Evolutionary conservation across 805 yeast species (phyloP), one percentile per base, ranked within the genome.

Genomic region (baker's yeast (Saccharomyces cerevisiae)): DNA sequence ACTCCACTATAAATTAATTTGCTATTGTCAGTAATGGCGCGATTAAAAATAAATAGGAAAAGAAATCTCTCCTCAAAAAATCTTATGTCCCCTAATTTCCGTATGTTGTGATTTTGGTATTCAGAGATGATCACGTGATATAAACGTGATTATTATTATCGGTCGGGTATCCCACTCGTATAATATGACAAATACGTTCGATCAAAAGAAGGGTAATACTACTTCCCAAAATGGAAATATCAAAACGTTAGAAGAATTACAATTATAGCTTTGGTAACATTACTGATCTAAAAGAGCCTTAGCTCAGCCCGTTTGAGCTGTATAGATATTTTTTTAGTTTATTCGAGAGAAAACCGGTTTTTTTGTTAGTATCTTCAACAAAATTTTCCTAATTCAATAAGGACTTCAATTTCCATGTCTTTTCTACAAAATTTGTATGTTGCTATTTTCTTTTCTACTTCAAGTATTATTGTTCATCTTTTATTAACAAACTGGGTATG

Each of bases 381-480:
- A 1, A 5, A 26, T 27, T 50, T 27, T 28, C 14, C 8, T 9
- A 14, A 27, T 4, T 26, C 11, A 8, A 3, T 26, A 30, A 31
- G 6, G 13, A 21, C n/a, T 36, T 17, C 43, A 17, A 21, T 17
- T 6, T 2, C 6, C 22, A 66, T 66, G 70, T 63, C 70, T 2
- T 66, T 66, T 54, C 50, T 66, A 41, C 70, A 66, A 49, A 65
- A 64, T 51, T 66, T 66, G 67, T 63, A 63, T 55, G 67, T 59
- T 48, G n/a, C 29, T n/a, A 14, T 41, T 10, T 28, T 26, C 14
- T 14, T 27, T 24, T 43, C 10, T 10, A 26, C 21, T 17, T 4
- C 50, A 46, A 17, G 14, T n/a, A 29, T 11, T 17, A 10, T 29
- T 13, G 26, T 10, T 32, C n/a, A 27, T 26, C 22, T 27, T 46